Conservation (phyloP, 2,329 filamentous ascomycete species). For the Juglanconis oblonga region DNA sequence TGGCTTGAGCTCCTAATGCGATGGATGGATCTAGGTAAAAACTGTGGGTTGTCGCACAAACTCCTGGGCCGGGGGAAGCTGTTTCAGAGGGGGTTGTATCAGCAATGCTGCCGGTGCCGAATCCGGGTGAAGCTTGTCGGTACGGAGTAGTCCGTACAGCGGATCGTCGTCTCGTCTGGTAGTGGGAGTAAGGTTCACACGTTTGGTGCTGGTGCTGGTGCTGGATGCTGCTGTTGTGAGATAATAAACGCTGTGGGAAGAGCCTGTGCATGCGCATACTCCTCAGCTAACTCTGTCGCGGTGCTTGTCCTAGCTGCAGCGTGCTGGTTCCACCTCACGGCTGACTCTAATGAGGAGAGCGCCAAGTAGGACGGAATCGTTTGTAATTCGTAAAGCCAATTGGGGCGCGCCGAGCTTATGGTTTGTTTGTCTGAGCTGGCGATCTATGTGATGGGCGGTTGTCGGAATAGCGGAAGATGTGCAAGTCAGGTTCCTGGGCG, state of each 20-base stretch:
- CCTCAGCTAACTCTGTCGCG: not conserved
- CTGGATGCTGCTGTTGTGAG: not conserved
- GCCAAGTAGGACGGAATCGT: no score
- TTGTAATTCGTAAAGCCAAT: no score
- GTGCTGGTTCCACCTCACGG: not conserved
- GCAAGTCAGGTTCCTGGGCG: not conserved
- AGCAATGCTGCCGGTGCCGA: slow-evolving; percentile 28
- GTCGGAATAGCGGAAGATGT: not conserved
- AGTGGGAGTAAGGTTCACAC: slow-evolving; percentile 7
- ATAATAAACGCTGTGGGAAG: not conserved
- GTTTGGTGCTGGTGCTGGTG: slow-evolving; percentile 6
- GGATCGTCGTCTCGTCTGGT: not conserved
- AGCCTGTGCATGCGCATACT: not conserved
- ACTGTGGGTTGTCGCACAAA: slow-evolving; percentile 20
- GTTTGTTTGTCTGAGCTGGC: not conserved
- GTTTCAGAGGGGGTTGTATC: slow-evolving; percentile 34
- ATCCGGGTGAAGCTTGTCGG: slow-evolving; percentile 23
- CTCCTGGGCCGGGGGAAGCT: slow-evolving; percentile 22
- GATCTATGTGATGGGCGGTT: not conserved
- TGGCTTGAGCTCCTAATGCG: not conserved
- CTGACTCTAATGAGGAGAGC: no score
- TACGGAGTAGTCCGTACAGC: no score
- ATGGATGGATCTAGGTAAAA: slow-evolving; percentile 6
- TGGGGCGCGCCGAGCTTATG: no score
- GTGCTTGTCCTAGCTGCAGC: not conserved